Evolutionary conservation across 148 eudicot genomes (phyloP).

Genomic region (Camellia sinensis): DNA sequence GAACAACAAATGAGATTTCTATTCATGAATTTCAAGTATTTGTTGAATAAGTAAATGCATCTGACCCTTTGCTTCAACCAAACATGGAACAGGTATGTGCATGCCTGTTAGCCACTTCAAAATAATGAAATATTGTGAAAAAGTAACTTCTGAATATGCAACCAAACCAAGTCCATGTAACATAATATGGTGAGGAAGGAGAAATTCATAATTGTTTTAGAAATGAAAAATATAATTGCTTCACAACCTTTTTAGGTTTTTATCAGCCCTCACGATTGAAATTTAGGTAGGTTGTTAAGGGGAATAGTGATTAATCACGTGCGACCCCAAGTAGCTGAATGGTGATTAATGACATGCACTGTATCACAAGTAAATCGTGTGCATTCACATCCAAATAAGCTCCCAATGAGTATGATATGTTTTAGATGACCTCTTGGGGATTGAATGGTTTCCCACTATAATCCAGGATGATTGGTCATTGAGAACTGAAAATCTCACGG

Average conservation of each 20-base stretch:
- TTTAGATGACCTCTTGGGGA: background rate
- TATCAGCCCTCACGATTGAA: background rate
- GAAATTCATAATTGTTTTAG: background rate
- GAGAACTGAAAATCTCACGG: background rate
- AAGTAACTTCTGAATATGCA: background rate
- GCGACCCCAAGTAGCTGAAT: too few species aligned
- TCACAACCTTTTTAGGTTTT: background rate
- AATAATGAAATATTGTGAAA: background rate
- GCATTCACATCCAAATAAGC: too few species aligned
- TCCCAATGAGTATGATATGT: background rate
- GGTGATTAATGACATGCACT: too few species aligned
- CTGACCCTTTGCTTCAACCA: conserved; percentile 1
- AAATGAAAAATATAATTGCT: background rate
- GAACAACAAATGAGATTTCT: background rate
- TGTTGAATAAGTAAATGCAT: background rate
- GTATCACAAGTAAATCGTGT: background rate
- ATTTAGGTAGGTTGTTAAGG: background rate
- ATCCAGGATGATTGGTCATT: background rate
- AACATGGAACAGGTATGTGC: background rate
- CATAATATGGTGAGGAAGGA: background rate
- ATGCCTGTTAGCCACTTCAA: background rate
- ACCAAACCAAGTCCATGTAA: background rate
- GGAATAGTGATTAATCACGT: background rate
- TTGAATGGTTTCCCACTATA: background rate
- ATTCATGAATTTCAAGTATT: background rate